Percentiles rank a stretch among this genome's conserved stretches.
phyloP scores from a whole-genome alignment of 2,329 filamentous ascomycete species.

The Byssochlamys sp. region DNA sequence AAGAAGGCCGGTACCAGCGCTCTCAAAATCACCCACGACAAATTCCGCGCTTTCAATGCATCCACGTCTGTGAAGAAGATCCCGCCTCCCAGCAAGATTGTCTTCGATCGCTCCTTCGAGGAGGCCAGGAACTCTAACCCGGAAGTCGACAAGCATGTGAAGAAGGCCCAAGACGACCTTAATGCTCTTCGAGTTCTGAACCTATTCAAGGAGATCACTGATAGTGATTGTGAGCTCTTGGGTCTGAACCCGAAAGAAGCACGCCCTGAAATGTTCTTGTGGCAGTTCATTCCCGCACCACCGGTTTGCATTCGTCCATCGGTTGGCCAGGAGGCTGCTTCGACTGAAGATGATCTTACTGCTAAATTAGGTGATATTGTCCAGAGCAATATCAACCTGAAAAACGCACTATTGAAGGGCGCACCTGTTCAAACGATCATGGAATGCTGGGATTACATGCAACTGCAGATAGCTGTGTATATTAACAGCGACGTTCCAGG shows the following conservation, averaged over 20 bases:
- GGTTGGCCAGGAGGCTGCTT: conserved; percentile 83
- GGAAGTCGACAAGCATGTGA: conserved; percentile 81
- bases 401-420: conserved; percentile 70
- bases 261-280: conserved; percentile 91
- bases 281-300: conserved; percentile 89
- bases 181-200: conserved; percentile 83
- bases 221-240: conserved; percentile 79
- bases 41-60: conserved; percentile 77
- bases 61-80: conserved; percentile 80
- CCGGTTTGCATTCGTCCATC: conserved; percentile 90
- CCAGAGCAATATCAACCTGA: conserved; percentile 79
- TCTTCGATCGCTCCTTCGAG: conserved; percentile 76
- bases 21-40: conserved; percentile 91
- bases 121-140: conserved; percentile 66
- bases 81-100: conserved; percentile 67
- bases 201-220: conserved; percentile 77
- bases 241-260: conserved; percentile 79
- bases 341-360: conserved; percentile 91
- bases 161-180: conserved; percentile 87
- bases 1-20: conserved; percentile 72
- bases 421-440: conserved; percentile 81
- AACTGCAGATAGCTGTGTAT: conserved; percentile 92
- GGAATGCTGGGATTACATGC: conserved; percentile 96
- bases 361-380: conserved; percentile 96
- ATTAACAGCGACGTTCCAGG: conserved; percentile 95